Evolutionary conservation across 2,329 filamentous ascomycete species (phyloP).

Genomic region (Scedosporium boydii): DNA sequence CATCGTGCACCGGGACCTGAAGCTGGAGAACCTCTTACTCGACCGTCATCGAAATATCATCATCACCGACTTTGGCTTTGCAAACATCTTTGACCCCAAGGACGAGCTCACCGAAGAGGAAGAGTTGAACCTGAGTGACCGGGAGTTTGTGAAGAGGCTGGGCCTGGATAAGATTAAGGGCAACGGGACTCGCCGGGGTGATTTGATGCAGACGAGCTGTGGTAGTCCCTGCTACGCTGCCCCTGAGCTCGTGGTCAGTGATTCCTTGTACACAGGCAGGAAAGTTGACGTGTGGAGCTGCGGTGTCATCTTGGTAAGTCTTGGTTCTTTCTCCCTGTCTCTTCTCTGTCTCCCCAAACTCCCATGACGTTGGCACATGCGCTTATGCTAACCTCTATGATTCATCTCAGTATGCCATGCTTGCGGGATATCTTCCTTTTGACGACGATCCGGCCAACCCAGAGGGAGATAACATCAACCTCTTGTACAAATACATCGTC

Average conservation of each 20-base stretch:
- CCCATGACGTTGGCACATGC: not conserved
- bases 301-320: slow-evolving; percentile 87
- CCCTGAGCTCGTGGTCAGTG: slow-evolving; percentile 92
- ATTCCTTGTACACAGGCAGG: slow-evolving; percentile 90
- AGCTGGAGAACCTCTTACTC: slow-evolving; percentile 88
- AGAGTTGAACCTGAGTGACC: slow-evolving; percentile 76
- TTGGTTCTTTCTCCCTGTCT: no score
- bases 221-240: slow-evolving; percentile 97
- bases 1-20: slow-evolving; percentile 94
- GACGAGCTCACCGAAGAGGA: slow-evolving; percentile 88
- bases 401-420: slow-evolving; percentile 76
- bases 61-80: slow-evolving; percentile 98
- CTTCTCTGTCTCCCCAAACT: not conserved
- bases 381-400: not conserved
- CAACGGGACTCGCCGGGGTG: slow-evolving; percentile 72
- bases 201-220: slow-evolving; percentile 98
- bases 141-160: slow-evolving; percentile 77
- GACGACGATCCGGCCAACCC: slow-evolving; percentile 97
- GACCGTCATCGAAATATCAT: slow-evolving; percentile 98
- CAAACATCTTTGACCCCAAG: slow-evolving; percentile 85
- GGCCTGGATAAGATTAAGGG: slow-evolving; percentile 72
- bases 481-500: slow-evolving; percentile 98
- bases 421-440: slow-evolving; percentile 94
- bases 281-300: slow-evolving; percentile 99
- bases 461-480: slow-evolving; percentile 97